phyloP scores from a whole-genome alignment of 257 asterid species.

The Przewalskia tangutica region DNA sequence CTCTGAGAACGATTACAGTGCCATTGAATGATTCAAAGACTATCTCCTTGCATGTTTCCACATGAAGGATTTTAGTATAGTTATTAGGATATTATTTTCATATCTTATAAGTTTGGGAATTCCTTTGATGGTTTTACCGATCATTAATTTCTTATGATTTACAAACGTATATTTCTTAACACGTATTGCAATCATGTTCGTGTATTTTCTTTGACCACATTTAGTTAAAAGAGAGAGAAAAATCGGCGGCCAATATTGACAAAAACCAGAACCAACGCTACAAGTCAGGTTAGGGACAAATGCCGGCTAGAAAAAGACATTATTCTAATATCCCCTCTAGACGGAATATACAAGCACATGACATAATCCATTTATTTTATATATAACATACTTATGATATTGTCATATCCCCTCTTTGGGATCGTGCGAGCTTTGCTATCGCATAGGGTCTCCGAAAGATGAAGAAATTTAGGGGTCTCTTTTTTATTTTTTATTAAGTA shows the following conservation, averaged over 20 bases:
- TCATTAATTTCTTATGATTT: not conserved
- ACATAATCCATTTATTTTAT: not conserved
- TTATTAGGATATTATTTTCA: too few relatives aligned
- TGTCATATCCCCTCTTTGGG: too few relatives aligned
- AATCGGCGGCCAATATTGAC: not conserved
- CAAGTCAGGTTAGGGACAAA: not conserved
- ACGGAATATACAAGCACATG: too few relatives aligned
- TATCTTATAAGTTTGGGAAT: not conserved
- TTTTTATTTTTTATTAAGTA: too few relatives aligned
- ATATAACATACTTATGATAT: not conserved
- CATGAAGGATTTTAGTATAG: too few relatives aligned
- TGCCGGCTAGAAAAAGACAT: not conserved
- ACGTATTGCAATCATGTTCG: not conserved
- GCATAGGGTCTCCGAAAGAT: too few relatives aligned
- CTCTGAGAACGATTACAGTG: too few relatives aligned
- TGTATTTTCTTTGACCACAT: not conserved
- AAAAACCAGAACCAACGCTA: not conserved
- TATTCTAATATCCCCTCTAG: not conserved
- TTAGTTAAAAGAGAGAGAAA: not conserved
- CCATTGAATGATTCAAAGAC: too few relatives aligned
- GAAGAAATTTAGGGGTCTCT: too few relatives aligned
- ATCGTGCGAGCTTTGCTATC: too few relatives aligned
- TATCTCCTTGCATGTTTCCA: too few relatives aligned
- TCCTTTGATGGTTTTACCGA: not conserved
- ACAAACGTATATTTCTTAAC: not conserved